Conservation (phyloP, 2,329 filamentous ascomycete species). For the Lecanicillium sp. region DNA sequence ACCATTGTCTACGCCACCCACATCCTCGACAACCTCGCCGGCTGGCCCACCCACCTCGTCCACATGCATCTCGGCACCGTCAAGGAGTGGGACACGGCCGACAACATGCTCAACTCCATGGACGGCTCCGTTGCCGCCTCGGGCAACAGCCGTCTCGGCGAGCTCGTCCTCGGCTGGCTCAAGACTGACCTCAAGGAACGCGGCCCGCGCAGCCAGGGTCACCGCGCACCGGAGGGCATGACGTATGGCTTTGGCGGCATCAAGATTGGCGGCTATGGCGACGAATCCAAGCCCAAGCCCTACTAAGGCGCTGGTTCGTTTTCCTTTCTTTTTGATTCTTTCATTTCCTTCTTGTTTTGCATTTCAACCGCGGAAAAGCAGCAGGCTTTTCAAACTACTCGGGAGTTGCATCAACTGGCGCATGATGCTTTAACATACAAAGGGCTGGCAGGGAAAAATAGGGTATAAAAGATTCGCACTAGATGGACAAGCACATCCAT, state of each 20-base stretch:
- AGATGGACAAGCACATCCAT: slow-evolving; percentile 7
- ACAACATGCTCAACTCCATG: slow-evolving; percentile 55
- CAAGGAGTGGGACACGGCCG: slow-evolving; percentile 75
- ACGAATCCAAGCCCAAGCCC: slow-evolving; percentile 38
- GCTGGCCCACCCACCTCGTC: slow-evolving; percentile 91
- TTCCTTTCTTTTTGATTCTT: slow-evolving; percentile 1
- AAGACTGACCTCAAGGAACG: slow-evolving; percentile 69
- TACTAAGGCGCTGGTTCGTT: slow-evolving; percentile 11
- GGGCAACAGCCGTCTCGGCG: slow-evolving; percentile 78
- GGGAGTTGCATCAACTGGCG: slow-evolving; percentile 18
- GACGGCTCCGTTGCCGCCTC: slow-evolving; percentile 25
- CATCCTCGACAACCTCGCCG: slow-evolving; percentile 88
- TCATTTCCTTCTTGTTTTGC: slow-evolving; percentile 4
- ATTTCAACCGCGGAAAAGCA: not conserved
- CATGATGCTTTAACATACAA: slow-evolving; percentile 11
- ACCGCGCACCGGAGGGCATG: slow-evolving; percentile 53
- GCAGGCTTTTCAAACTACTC: too few species aligned
- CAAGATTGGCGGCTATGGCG: slow-evolving; percentile 47
- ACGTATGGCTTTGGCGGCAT: slow-evolving; percentile 48
- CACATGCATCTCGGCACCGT: slow-evolving; percentile 90
- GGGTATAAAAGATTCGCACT: not conserved
- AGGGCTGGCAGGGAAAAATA: not conserved
- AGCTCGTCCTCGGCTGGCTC: slow-evolving; percentile 84
- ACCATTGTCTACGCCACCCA: slow-evolving; percentile 98
- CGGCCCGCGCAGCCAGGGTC: slow-evolving; percentile 61